Evolutionary conservation across 2,329 filamentous ascomycete genomes (phyloP), one percentile per base, ranked within the genome.

Genomic region (Trichophyton verrucosum): DNA sequence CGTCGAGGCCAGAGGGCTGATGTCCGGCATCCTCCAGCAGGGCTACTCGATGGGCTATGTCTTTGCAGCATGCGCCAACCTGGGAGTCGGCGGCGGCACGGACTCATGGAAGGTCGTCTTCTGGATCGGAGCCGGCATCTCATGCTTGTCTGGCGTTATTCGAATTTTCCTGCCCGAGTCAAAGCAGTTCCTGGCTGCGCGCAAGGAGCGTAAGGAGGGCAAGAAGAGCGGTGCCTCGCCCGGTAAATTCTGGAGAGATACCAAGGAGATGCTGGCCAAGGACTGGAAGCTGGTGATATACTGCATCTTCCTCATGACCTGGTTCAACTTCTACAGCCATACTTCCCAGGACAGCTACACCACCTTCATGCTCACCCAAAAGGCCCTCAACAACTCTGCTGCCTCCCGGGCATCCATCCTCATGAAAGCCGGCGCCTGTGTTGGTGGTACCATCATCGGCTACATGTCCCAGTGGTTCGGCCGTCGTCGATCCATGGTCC

Each of bases 71-170:
- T 82, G 83, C 67, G 76, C 76, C 0, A 73, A 77, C 47, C 77
- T 67, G 11, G 66, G 78, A 3, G 77, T 79, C 57, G 77, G 88
- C 72, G 94, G 89, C 0, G 92, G 89, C 0, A 72, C 83, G 0
- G 86, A 95, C 68, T 85, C 81, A 58, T 96, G 91, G 91, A 81
- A 90, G 7, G 89, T 89, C 0, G 78, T 95, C 0, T 95, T 86
- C 78, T 96, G 91, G 91, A 95, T 95, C 71, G 90, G 86, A 13
- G 89, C 90, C 3, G 82, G 86, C 42, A 88, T 89, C 0, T 91
- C 91, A 0, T 80, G 91, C 1, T 73, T 95, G 33, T 86, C 95
- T 73, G 95, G 95, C 69, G 68, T 84, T 60, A 90, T 88, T 78
- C 86, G 91, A 36, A 76, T 94, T 24, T 84, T 82, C 70, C 80